phyloP scores from a whole-genome alignment of 495 filamentous ascomycete genomes.

The Penicillium atrosanguineum region DNA sequence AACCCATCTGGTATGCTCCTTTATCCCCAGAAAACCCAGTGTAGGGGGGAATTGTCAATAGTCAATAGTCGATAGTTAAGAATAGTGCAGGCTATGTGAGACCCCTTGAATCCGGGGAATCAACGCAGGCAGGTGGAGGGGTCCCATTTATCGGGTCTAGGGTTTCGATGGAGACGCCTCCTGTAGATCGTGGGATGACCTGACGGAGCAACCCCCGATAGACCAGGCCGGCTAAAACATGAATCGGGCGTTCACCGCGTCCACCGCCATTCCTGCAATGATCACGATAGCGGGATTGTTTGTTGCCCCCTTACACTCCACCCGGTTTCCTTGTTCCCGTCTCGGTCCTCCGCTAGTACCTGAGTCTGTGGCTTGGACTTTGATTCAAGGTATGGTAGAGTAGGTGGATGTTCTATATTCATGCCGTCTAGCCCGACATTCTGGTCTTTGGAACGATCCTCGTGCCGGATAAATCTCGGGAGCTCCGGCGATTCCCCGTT shows the following conservation, averaged over 20 bases:
- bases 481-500: neutral
- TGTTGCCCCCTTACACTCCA: neutral
- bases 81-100: neutral
- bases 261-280: neutral
- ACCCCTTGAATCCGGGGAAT: constrained; percentile 5
- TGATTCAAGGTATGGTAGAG: too few species aligned
- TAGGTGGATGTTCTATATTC: too few species aligned
- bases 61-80: neutral
- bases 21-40: neutral
- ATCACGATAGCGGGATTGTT: neutral
- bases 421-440: constrained; percentile 2
- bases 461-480: neutral
- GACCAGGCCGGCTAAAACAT: constrained; percentile 1
- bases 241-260: constrained; percentile 1
- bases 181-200: neutral
- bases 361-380: neutral
- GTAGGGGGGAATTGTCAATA: neutral
- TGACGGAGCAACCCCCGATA: neutral
- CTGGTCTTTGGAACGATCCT: constrained; percentile 7
- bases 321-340: neutral
- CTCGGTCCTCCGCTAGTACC: neutral
- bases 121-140: neutral
- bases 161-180: neutral
- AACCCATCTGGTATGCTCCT: neutral
- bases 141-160: neutral